Conservation (phyloP, 306 rosid genomes). For the Gastrolobium villosum region DNA sequence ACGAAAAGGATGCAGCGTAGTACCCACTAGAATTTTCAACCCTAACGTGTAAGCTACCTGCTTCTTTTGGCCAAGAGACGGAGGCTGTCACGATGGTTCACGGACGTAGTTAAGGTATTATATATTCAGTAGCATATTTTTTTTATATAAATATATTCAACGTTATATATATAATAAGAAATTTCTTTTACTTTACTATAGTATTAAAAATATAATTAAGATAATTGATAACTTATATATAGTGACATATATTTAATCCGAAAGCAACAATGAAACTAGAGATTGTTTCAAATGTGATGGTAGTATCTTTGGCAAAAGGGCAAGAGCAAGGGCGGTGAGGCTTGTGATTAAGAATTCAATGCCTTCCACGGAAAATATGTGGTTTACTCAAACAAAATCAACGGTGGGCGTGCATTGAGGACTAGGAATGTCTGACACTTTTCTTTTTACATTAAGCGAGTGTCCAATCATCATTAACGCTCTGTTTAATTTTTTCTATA, state of each 20-base stretch:
- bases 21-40: neutral
- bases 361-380: neutral
- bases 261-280: neutral
- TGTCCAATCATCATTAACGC: too few species aligned
- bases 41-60: neutral
- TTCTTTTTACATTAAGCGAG: too few species aligned
- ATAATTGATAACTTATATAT: neutral
- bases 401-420: too few species aligned
- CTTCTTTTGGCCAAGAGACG: neutral
- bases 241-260: neutral
- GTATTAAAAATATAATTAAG: neutral
- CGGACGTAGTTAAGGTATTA: neutral
- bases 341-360: neutral
- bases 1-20: conserved; percentile 9
- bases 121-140: neutral
- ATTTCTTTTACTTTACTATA: neutral
- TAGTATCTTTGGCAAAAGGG: neutral
- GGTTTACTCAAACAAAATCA: too few species aligned
- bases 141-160: neutral
- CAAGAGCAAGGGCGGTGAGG: neutral
- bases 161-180: neutral
- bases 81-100: neutral
- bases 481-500: too few species aligned
- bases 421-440: too few species aligned
- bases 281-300: neutral